Percentiles rank a stretch among this genome's conserved stretches.
Evolutionary conservation across 495 filamentous ascomycete species (phyloP).

Genomic region (Ascobolus immersus): DNA sequence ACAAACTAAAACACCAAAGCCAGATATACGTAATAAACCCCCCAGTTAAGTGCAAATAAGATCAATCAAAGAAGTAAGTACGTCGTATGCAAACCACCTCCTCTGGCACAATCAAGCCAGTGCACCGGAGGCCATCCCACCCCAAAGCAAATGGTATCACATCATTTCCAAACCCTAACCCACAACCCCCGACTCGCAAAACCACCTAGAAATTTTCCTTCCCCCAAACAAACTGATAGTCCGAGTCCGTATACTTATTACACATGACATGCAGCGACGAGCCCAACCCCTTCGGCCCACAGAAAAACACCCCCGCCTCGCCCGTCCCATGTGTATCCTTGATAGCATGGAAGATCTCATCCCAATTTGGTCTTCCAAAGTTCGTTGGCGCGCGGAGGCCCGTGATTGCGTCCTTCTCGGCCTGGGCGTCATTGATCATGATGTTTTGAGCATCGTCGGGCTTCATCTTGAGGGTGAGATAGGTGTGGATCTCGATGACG

Average conservation of each 20-base stretch:
- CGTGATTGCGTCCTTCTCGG: slow-evolving; percentile 52
- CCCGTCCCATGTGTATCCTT: slow-evolving; percentile 41
- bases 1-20: no score
- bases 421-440: slow-evolving; percentile 63
- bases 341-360: slow-evolving; percentile 52
- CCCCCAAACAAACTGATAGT: slow-evolving; percentile 27
- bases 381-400: slow-evolving; percentile 50
- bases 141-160: no score
- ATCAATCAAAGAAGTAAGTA: no score
- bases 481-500: slow-evolving; percentile 53
- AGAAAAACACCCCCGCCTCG: slow-evolving; percentile 64
- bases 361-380: slow-evolving; percentile 57
- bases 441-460: slow-evolving; percentile 55
- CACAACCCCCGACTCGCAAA: no score
- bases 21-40: no score
- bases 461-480: slow-evolving; percentile 55
- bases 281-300: slow-evolving; percentile 45
- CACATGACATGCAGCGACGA: slow-evolving; percentile 46
- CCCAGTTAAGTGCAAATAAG: no score
- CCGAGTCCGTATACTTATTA: slow-evolving; percentile 53
- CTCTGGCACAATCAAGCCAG: no score
- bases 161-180: no score
- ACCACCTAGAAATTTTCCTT: slow-evolving; percentile 48
- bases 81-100: no score
- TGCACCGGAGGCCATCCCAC: no score